Percentiles rank a stretch among this genome's conserved stretches.
Conservation (phyloP, 345 rosid species). For the rapeseed (Brassica napus) region Da-Ae NC_063446.1:40884001-40884500, state of each 20-base stretch:
- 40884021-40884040: not conserved
- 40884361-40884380: not conserved
- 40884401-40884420: not conserved
- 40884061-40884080: slow-evolving; percentile 18
- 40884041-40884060: not conserved
- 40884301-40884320: slow-evolving; percentile 40
- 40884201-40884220: slow-evolving; percentile 21
- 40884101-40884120: slow-evolving; percentile 76
- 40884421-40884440: slow-evolving; percentile 29
- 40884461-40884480: slow-evolving; percentile 57
- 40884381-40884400: not conserved
- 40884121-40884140: slow-evolving; percentile 85
- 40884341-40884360: slow-evolving; percentile 46
- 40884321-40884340: slow-evolving; percentile 38
- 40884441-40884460: slow-evolving; percentile 39
- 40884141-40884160: slow-evolving; percentile 39
- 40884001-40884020: not conserved
- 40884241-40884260: slow-evolving; percentile 49
- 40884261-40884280: slow-evolving; percentile 97
- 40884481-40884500: slow-evolving; percentile 53
- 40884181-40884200: not conserved
- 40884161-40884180: not conserved
- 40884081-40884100: slow-evolving; percentile 61
- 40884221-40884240: slow-evolving; percentile 1
- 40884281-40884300: slow-evolving; percentile 49